Percentiles rank a stretch among this genome's conserved stretches.
Conservation (phyloP, 2,329 filamentous ascomycete species). For the Helminthosporium solani region DNA sequence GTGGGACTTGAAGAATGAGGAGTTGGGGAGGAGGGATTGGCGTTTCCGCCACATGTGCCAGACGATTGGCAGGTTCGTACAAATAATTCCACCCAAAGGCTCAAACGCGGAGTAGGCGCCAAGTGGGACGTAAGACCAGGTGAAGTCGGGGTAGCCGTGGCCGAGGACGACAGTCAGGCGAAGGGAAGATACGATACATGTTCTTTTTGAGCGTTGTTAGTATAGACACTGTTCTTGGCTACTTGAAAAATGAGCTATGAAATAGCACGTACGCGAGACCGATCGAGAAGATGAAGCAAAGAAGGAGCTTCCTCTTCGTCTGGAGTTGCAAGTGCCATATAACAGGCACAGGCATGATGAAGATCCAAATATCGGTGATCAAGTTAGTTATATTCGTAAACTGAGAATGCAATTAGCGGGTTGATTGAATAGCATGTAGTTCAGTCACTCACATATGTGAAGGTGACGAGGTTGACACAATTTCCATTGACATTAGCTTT, state of each 20-base stretch:
- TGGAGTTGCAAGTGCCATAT: constrained; percentile 38
- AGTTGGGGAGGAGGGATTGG: constrained; percentile 14
- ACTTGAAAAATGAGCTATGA: background rate
- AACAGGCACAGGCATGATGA: constrained; percentile 36
- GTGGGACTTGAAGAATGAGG: constrained; percentile 19
- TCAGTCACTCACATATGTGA: constrained; percentile 20
- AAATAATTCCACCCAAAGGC: constrained; percentile 37
- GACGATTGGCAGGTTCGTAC: constrained; percentile 37
- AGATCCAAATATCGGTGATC: constrained; percentile 37
- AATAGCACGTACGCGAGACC: constrained; percentile 30
- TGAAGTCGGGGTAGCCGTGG: constrained; percentile 33
- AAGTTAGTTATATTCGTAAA: constrained; percentile 40
- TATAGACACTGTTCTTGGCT: background rate
- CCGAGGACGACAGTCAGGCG: constrained; percentile 35
- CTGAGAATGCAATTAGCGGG: background rate
- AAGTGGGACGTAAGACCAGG: constrained; percentile 38
- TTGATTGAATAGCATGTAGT: background rate
- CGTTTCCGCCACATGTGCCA: constrained; percentile 38
- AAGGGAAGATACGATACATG: constrained; percentile 34
- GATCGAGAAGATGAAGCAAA: constrained; percentile 36
- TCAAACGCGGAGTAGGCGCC: constrained; percentile 38
- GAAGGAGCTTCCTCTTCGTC: constrained; percentile 34
- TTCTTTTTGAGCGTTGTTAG: constrained; percentile 18
- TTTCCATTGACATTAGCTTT: constrained; percentile 26
- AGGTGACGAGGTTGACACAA: constrained; percentile 31